Evolutionary conservation across 768 basidiomycete genomes (phyloP).

Genomic region (Collybia sp.): DNA sequence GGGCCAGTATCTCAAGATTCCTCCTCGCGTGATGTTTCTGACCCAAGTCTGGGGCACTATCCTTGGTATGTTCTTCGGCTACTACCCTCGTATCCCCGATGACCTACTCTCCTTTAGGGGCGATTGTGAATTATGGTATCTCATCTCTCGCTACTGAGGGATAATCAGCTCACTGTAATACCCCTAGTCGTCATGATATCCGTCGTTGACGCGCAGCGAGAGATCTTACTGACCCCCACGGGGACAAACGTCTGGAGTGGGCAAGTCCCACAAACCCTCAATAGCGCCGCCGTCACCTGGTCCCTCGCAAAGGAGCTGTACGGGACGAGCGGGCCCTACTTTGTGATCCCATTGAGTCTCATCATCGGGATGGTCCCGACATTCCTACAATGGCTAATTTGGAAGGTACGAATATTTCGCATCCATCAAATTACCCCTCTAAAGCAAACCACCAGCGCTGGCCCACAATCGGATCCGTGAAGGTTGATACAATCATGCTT

Average conservation of each 20-base stretch:
- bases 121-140: slow-evolving; percentile 32
- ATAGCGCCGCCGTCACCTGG: slow-evolving; percentile 61
- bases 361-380: slow-evolving; percentile 51
- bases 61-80: slow-evolving; percentile 28
- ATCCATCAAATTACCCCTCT: background rate
- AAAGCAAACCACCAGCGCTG: slow-evolving; percentile 33
- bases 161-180: slow-evolving; percentile 1
- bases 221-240: slow-evolving; percentile 42
- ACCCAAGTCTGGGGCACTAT: slow-evolving; percentile 66
- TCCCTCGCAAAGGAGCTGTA: slow-evolving; percentile 57
- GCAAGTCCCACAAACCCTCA: slow-evolving; percentile 44
- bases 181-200: slow-evolving; percentile 52
- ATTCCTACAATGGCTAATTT: slow-evolving; percentile 48
- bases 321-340: slow-evolving; percentile 48
- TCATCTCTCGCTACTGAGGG: background rate
- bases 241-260: slow-evolving; percentile 65
- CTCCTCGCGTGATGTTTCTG: slow-evolving; percentile 22
- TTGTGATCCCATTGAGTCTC: slow-evolving; percentile 49
- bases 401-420: slow-evolving; percentile 29
- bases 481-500: slow-evolving; percentile 44
- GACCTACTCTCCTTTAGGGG: slow-evolving; percentile 17
- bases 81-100: background rate
- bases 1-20: slow-evolving; percentile 49
- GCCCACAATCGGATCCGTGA: slow-evolving; percentile 48
- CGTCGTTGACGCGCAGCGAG: slow-evolving; percentile 46